phyloP scores from a whole-genome alignment of 306 rosid species.

The Fagus crenata region DNA sequence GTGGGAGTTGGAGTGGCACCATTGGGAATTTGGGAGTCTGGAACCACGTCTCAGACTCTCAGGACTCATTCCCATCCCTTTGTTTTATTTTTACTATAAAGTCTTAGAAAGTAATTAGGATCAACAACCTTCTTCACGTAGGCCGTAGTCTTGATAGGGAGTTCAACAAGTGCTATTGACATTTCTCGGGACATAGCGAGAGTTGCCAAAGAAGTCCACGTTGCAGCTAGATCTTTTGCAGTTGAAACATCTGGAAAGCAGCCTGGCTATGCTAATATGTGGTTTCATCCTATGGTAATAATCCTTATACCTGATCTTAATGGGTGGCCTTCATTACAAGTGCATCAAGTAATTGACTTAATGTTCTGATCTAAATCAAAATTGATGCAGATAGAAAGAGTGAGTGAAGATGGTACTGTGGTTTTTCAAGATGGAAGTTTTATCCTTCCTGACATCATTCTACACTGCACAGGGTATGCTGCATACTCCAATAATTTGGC shows the following conservation, averaged over 20 bases:
- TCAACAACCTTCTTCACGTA: constrained; percentile 7
- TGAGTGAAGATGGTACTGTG: constrained; percentile 58
- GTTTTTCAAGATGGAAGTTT: constrained; percentile 57
- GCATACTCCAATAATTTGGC: constrained; percentile 9
- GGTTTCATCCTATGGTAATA: constrained; percentile 84
- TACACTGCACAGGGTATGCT: constrained; percentile 81
- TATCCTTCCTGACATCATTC: constrained; percentile 55
- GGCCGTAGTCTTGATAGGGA: constrained; percentile 72
- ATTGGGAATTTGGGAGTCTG: too few species aligned
- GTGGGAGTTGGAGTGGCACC: too few species aligned
- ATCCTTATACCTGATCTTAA: constrained; percentile 38
- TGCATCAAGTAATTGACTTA: constrained; percentile 1
- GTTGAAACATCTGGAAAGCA: constrained; percentile 37
- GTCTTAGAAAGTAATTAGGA: too few species aligned
- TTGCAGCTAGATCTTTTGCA: constrained; percentile 51
- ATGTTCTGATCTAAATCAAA: not conserved
- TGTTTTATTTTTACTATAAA: too few species aligned
- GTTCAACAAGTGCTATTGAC: constrained; percentile 65
- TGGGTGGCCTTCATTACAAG: constrained; percentile 31
- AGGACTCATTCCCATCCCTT: too few species aligned
- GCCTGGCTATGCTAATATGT: constrained; percentile 50
- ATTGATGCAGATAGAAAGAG: constrained; percentile 56
- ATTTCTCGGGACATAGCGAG: constrained; percentile 62
- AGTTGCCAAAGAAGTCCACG: constrained; percentile 79
- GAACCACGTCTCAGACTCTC: too few species aligned